Percentiles rank a stretch among this genome's conserved stretches.
Evolutionary conservation across 108 stramenopile species (phyloP).

Genomic region (Aurantiochytrium sp.): DNA sequence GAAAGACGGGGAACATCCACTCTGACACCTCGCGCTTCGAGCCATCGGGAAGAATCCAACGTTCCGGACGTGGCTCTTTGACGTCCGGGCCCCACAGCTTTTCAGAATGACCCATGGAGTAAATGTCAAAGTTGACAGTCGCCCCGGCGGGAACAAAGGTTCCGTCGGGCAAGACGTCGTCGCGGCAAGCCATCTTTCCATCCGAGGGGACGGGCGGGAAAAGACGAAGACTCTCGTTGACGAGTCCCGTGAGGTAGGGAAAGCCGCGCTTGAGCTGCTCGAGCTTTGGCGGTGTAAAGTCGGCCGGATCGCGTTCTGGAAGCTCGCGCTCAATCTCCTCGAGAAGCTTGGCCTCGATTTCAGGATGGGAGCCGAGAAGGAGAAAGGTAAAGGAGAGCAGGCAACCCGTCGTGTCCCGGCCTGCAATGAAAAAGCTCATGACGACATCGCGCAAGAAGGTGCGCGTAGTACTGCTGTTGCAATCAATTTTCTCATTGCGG

Average conservation of each 20-base stretch:
- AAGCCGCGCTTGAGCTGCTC: conserved; percentile 17
- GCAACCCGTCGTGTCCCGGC: conserved; percentile 55
- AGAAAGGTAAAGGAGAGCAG: conserved; percentile 47
- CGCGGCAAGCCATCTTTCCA: conserved; percentile 28
- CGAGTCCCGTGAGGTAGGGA: conserved; percentile 35
- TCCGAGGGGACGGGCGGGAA: conserved; percentile 45
- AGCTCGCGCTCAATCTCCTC: conserved; percentile 31
- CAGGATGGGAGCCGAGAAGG: conserved; percentile 36
- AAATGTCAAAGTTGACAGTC: conserved; percentile 27
- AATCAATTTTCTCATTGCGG: background rate
- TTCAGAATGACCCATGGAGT: conserved; percentile 33
- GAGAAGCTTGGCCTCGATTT: conserved; percentile 25
- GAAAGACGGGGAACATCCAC: conserved; percentile 32
- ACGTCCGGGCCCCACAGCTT: conserved; percentile 41
- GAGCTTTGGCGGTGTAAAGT: background rate
- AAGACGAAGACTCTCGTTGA: conserved; percentile 47
- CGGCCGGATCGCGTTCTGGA: background rate
- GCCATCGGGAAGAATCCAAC: conserved; percentile 31
- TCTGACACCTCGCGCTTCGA: conserved; percentile 15
- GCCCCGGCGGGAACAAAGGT: conserved; percentile 34
- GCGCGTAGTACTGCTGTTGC: background rate
- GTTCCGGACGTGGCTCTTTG: conserved; percentile 39
- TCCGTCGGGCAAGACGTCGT: conserved; percentile 53
- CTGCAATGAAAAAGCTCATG: conserved; percentile 52
- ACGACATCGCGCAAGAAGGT: conserved; percentile 47